Evolutionary conservation across 1,284 basidiomycete species (phyloP), one percentile per base, ranked within the genome.

Genomic region (Ceratorhiza oryzae-sativae): DNA sequence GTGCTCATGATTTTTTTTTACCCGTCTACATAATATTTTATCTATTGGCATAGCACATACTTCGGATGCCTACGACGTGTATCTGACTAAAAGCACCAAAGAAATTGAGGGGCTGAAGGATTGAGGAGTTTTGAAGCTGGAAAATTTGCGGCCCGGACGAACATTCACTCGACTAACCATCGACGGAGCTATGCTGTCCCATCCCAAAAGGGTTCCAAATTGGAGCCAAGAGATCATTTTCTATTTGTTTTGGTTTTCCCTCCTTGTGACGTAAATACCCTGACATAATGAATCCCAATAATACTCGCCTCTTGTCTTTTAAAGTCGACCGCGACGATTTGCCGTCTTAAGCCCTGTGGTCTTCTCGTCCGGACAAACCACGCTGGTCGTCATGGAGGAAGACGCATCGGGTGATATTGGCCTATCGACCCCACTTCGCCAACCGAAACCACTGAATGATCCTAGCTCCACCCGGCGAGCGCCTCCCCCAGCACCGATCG

Each of bases 81-180:
- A 86, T 76, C 80, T 91, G 12, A 81, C 84, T 73, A 84, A 80
- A 51, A 90, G 86, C 76, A 82, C 81, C 30, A 79, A 82, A 27
- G 89, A 90, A 74, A 89, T 91, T 59, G 84, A 88, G 74, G 82
- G 83, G 3, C 75, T 92, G 68, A 86, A 87, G 77, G 90, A 90
- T 74, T 91, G 76, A 81, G 36, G 13, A 13, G 25, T 27, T n/a
- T 49, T 15, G n/a, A n/a, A n/a, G n/a, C n/a, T n/a, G n/a, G n/a
- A n/a, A n/a, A n/a, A n/a, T n/a, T n/a, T n/a, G n/a, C n/a, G n/a
- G n/a, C n/a, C n/a, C n/a, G n/a, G n/a, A n/a, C n/a, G n/a, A n/a
- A n/a, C n/a, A n/a, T n/a, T n/a, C n/a, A n/a, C n/a, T n/a, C n/a
- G n/a, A n/a, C n/a, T n/a, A n/a, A n/a, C n/a, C n/a, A n/a, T n/a